Base-by-base conservation (phyloP, 2,329 filamentous ascomycete species). In the Neonectria sp. region DNA sequence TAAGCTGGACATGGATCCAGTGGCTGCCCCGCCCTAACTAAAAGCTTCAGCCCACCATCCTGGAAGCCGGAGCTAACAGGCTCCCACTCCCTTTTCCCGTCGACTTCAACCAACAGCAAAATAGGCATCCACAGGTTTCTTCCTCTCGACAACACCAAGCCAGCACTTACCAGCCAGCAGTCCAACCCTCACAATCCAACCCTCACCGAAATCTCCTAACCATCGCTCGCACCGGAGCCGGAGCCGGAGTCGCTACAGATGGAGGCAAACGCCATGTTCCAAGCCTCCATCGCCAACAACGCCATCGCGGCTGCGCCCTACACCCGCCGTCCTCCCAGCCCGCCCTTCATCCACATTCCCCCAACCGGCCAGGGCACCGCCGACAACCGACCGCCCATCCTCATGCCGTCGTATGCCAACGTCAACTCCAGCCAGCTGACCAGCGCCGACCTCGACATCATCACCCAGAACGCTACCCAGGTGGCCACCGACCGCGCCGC, bases 381-480 rank as follows among this genome's bases (percentile, higher is more conserved):
- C 6, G 55, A 33, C 9, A 48, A 72, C 31, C 59, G 12, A 1
- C 24, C 74, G 8, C 70, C 82, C 5, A 77, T 73, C 55, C 74
- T 86, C 8, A 68, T 81, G 17, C 86, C 87, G 2, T 78, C 77
- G n/a, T 83, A 81, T 60, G 76, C 79, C 3, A 79, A 81, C 29
- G 75, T 84, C 29, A 81, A 83, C 56, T 76, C 83, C 4, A 71
- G 77, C n/a, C 77, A 79, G 15, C 76, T 88, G 55, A 84, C 83
- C 4, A 62, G 69, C 8, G 71, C 79, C 0, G 84, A 90, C 43
- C 75, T 89, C 3, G 68, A 71, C 35, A 80, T 84, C 68, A 86
- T 90, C 72, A 88, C 87, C 1, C 80, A 82, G 56, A 78, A 79
- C 58, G 73, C 71, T 9, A 68, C 70, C 2, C 83, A 86, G 68